Evolutionary conservation across 164 flowering plant genomes (phyloP).

Genomic region (Akebia trifoliata): DNA sequence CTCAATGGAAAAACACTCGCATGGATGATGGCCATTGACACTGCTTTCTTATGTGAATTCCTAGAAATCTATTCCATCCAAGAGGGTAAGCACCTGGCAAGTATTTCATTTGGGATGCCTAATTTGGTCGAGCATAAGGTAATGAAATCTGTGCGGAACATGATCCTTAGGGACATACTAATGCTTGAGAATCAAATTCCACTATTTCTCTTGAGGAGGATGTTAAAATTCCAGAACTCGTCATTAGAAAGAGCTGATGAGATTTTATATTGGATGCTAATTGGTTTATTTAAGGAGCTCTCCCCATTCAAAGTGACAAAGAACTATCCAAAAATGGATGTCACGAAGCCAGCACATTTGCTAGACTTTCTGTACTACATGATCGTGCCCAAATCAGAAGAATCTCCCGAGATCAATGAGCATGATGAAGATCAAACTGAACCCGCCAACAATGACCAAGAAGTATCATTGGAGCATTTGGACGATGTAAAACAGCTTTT

Average conservation of each 20-base stretch:
- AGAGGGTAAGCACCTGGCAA: slow-evolving; percentile 12
- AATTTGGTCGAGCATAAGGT: slow-evolving; percentile 16
- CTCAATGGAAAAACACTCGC: slow-evolving; percentile 20
- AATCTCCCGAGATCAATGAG: not conserved
- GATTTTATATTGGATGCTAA: slow-evolving; percentile 22
- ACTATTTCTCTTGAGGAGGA: slow-evolving; percentile 15
- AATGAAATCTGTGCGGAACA: slow-evolving; percentile 16
- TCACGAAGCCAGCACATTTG: slow-evolving; percentile 9
- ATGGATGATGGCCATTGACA: slow-evolving; percentile 31
- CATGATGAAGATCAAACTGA: not conserved
- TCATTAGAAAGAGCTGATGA: slow-evolving; percentile 19
- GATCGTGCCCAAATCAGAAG: slow-evolving; percentile 3
- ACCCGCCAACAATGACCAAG: not conserved
- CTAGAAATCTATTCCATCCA: slow-evolving; percentile 12
- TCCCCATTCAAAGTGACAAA: slow-evolving; percentile 31
- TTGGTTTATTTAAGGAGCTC: slow-evolving; percentile 29
- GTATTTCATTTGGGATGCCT: slow-evolving; percentile 7
- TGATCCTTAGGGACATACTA: slow-evolving; percentile 24
- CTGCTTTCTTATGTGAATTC: slow-evolving; percentile 28
- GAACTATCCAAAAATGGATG: not conserved
- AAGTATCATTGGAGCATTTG: not conserved
- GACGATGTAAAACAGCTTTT: slow-evolving; percentile 1
- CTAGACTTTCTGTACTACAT: slow-evolving; percentile 10
- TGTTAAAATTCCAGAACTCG: slow-evolving; percentile 10
- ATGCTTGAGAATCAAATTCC: slow-evolving; percentile 36